Evolutionary conservation across 176 grass and related monocot species (phyloP).

Genomic region (Saccharum spontaneum): DNA sequence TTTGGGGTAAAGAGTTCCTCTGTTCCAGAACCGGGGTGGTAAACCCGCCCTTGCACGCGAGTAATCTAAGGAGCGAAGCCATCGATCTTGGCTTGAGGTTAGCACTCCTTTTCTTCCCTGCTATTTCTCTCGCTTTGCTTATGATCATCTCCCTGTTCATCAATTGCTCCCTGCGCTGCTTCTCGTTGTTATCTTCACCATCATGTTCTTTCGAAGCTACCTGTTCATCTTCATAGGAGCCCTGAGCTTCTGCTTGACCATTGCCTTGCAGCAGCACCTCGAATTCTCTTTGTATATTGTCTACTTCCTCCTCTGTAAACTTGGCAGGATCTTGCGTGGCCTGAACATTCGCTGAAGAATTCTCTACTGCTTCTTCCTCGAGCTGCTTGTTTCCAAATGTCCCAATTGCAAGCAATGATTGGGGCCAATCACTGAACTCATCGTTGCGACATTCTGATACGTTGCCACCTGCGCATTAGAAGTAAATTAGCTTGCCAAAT

Average conservation of each 20-base stretch:
- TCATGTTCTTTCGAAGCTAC: conserved; percentile 20
- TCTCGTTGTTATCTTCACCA: conserved; percentile 24
- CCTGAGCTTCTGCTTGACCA: conserved; percentile 28
- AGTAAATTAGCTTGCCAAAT: conserved; percentile 33
- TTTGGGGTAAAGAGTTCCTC: conserved; percentile 61
- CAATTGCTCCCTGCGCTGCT: conserved; percentile 25
- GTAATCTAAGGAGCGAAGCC: conserved; percentile 58
- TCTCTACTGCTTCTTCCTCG: conserved; percentile 31
- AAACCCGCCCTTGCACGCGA: conserved; percentile 66
- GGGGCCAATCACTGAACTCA: conserved; percentile 71
- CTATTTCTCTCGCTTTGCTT: conserved; percentile 50
- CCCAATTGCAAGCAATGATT: conserved; percentile 71
- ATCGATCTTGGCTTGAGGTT: conserved; percentile 61
- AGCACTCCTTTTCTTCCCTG: conserved; percentile 31
- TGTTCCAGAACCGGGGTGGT: conserved; percentile 37
- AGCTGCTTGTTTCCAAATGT: conserved; percentile 69
- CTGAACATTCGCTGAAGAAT: conserved; percentile 27
- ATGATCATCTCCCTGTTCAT: conserved; percentile 44
- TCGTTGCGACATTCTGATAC: conserved; percentile 44
- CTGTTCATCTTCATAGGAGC: conserved; percentile 23
- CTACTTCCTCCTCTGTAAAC: conserved; percentile 62
- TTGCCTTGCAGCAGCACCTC: conserved; percentile 40
- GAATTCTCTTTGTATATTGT: conserved; percentile 58
- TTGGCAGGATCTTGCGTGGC: conserved; percentile 35
- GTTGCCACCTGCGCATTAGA: conserved; percentile 42